Evolutionary conservation across 768 basidiomycete genomes (phyloP).

Genomic region (Paxillus rubicundulus): DNA sequence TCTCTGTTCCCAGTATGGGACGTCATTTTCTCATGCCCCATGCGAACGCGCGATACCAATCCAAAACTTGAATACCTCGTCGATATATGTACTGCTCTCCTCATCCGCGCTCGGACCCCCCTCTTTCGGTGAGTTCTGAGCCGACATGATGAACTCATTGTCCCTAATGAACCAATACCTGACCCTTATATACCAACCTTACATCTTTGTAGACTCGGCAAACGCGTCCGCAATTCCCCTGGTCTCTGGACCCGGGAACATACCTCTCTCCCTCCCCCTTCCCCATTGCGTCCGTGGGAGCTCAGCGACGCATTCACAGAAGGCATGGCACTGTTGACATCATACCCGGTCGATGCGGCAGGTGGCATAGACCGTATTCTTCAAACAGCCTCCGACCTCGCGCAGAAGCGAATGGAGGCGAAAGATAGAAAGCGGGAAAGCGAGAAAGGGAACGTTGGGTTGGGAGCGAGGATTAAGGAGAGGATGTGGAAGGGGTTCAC

Average conservation of each 20-base stretch:
- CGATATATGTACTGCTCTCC: conserved; percentile 68
- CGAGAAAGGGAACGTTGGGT: conserved; percentile 36
- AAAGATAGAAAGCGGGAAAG: conserved; percentile 22
- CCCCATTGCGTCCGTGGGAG: conserved; percentile 48
- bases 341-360: conserved; percentile 60
- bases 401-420: conserved; percentile 47
- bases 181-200: conserved; percentile 1
- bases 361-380: conserved; percentile 72
- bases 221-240: conserved; percentile 38
- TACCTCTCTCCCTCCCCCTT: conserved; percentile 34
- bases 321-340: conserved; percentile 60
- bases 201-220: conserved; percentile 47
- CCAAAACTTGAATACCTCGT: conserved; percentile 68
- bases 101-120: conserved; percentile 53
- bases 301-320: conserved; percentile 65
- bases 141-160: background rate
- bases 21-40: conserved; percentile 58
- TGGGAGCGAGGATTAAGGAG: conserved; percentile 56
- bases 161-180: too few species aligned
- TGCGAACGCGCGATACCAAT: conserved; percentile 49
- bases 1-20: conserved; percentile 69
- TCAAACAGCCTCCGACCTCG: conserved; percentile 64
- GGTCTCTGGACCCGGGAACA: conserved; percentile 57
- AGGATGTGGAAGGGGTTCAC: conserved; percentile 70
- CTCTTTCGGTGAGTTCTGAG: conserved; percentile 49